phyloP scores from a whole-genome alignment of 2,329 filamentous ascomycete species.

The Alternaria sp. region DNA sequence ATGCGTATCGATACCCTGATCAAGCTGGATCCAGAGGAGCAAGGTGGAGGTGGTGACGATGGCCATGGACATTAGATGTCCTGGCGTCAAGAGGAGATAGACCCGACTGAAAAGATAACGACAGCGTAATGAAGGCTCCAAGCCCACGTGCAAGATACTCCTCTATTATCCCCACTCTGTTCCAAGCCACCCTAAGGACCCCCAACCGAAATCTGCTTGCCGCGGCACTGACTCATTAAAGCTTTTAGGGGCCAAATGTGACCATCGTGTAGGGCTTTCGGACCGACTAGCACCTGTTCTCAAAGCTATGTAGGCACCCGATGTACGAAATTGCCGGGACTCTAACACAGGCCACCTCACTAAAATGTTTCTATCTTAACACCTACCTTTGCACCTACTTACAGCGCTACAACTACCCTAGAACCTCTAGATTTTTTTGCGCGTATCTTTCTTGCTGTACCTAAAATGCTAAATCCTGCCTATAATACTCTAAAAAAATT shows the following conservation, averaged over 20 bases:
- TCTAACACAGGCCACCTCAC: no score
- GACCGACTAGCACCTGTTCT: neutral
- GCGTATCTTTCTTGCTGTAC: no score
- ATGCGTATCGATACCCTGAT: slow-evolving; percentile 99
- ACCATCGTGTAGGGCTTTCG: neutral
- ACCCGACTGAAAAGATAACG: slow-evolving; percentile 13
- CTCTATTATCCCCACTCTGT: neutral
- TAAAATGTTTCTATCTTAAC: no score
- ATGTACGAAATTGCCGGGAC: no score
- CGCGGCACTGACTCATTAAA: neutral
- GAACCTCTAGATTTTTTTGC: no score
- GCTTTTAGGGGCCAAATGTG: neutral
- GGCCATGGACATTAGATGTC: slow-evolving; percentile 77
- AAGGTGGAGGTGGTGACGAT: slow-evolving; percentile 73
- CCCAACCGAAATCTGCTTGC: neutral
- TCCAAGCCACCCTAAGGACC: neutral
- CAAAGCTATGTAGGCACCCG: neutral
- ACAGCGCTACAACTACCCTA: no score
- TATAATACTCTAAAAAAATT: no score
- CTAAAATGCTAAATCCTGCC: no score
- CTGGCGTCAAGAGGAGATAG: slow-evolving; percentile 5
- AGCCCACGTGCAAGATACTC: slow-evolving; percentile 10
- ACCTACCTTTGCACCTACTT: no score
- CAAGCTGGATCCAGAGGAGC: slow-evolving; percentile 91
- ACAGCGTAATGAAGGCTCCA: slow-evolving; percentile 17